phyloP scores from a whole-genome alignment of 2,329 filamentous ascomycete genomes.

The Hypoxylon sp. region DNA sequence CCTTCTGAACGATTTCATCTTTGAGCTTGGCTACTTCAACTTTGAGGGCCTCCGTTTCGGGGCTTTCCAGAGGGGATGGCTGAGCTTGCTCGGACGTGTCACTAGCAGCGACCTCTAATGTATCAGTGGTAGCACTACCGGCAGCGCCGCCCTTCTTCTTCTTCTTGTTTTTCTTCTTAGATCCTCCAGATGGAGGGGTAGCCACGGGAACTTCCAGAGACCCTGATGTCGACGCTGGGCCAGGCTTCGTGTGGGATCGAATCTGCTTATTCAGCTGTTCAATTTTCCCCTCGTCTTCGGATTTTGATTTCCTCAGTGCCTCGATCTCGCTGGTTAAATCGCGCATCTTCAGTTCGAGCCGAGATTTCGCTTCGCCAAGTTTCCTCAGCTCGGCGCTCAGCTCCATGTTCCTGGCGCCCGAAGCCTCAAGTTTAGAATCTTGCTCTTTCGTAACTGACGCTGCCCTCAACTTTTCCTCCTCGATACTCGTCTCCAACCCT shows the following conservation, averaged over 20 bases:
- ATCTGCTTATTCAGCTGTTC: conserved; percentile 59
- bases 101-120: conserved; percentile 57
- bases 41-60: conserved; percentile 59
- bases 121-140: conserved; percentile 48
- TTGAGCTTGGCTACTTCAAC: conserved; percentile 66
- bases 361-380: conserved; percentile 55
- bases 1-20: conserved; percentile 73
- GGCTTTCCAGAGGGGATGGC: conserved; percentile 50
- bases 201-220: conserved; percentile 51
- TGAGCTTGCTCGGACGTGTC: conserved; percentile 58
- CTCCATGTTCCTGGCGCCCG: conserved; percentile 47
- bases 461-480: conserved; percentile 49
- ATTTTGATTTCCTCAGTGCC: conserved; percentile 57
- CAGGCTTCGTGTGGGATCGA: conserved; percentile 39
- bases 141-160: conserved; percentile 84
- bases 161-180: conserved; percentile 86
- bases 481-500: conserved; percentile 59
- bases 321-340: conserved; percentile 64
- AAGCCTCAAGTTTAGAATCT: conserved; percentile 50
- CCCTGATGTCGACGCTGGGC: conserved; percentile 43
- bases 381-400: conserved; percentile 57
- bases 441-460: conserved; percentile 47
- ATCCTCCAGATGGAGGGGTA: conserved; percentile 50
- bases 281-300: conserved; percentile 60
- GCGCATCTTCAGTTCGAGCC: conserved; percentile 59